Evolutionary conservation across 1,284 basidiomycete species (phyloP).

Genomic region (Fomitiporia mediterranea): DNA sequence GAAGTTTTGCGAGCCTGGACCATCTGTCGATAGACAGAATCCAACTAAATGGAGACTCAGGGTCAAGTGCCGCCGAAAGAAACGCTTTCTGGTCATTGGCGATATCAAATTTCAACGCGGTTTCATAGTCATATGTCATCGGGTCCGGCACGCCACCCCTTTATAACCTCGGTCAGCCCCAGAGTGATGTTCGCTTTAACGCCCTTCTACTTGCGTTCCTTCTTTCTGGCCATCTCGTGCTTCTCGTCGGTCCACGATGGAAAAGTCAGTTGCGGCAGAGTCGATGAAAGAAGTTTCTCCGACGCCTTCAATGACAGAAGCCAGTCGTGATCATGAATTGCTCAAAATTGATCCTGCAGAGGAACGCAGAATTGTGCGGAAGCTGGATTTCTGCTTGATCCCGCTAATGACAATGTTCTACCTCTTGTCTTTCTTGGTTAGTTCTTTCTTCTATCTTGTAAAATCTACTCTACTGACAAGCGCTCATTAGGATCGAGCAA

Average conservation of each 20-base stretch:
- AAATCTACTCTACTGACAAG: neutral
- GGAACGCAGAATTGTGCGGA: slow-evolving; percentile 25
- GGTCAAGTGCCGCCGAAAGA: too few relatives aligned
- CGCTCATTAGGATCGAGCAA: slow-evolving; percentile 34
- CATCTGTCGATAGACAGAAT: too few relatives aligned
- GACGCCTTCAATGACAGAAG: neutral
- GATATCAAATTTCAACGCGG: too few relatives aligned
- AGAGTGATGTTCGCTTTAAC: neutral
- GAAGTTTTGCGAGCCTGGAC: too few relatives aligned
- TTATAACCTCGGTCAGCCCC: neutral
- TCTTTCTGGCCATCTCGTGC: neutral
- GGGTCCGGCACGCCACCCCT: neutral
- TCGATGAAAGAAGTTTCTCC: neutral
- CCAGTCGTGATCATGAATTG: neutral
- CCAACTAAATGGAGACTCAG: neutral
- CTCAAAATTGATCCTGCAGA: slow-evolving; percentile 18
- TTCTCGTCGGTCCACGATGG: neutral
- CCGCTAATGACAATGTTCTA: slow-evolving; percentile 48
- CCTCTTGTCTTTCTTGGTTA: slow-evolving; percentile 46
- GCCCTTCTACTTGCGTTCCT: neutral
- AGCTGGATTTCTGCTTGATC: slow-evolving; percentile 44
- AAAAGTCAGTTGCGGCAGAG: neutral
- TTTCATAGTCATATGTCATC: too few relatives aligned
- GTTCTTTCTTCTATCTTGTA: slow-evolving; percentile 21
- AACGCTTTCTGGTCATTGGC: too few relatives aligned